Evolutionary conservation across 208 protist genomes (phyloP).

Genomic region (Herpetomonas muscarum): DNA sequence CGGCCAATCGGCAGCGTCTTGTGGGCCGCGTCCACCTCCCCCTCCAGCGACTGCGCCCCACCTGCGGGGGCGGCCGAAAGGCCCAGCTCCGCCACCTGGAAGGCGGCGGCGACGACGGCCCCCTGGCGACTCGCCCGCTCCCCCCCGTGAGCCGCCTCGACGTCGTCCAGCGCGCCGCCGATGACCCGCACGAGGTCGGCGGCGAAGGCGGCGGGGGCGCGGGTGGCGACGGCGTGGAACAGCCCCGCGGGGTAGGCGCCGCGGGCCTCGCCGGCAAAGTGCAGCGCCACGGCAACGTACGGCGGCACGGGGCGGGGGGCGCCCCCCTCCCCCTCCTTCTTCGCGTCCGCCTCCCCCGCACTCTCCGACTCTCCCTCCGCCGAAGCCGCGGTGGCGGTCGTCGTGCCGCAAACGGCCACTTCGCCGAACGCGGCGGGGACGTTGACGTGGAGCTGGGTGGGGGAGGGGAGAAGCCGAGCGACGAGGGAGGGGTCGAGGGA

Average conservation of each 20-base stretch:
- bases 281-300: constrained; percentile 31
- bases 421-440: no score
- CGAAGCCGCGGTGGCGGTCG: background rate
- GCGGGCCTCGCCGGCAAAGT: constrained; percentile 18
- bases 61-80: no score
- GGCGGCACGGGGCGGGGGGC: constrained; percentile 26
- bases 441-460: no score
- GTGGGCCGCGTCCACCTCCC: no score
- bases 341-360: no score
- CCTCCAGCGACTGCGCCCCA: no score
- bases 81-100: no score
- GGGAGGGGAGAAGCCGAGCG: no score
- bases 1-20: no score
- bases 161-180: constrained; percentile 14
- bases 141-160: constrained; percentile 15
- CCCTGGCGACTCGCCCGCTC: background rate
- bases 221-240: constrained; percentile 22
- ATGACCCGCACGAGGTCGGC: constrained; percentile 15
- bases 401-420: no score
- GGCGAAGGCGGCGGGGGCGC: constrained; percentile 18
- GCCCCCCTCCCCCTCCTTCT: no score
- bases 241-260: constrained; percentile 2
- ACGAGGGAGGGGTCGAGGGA: background rate
- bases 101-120: background rate
- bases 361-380: constrained; percentile 1